Conservation (phyloP, 169 alveolate genomes). For the Haemoproteus tartakovskyi region DNA sequence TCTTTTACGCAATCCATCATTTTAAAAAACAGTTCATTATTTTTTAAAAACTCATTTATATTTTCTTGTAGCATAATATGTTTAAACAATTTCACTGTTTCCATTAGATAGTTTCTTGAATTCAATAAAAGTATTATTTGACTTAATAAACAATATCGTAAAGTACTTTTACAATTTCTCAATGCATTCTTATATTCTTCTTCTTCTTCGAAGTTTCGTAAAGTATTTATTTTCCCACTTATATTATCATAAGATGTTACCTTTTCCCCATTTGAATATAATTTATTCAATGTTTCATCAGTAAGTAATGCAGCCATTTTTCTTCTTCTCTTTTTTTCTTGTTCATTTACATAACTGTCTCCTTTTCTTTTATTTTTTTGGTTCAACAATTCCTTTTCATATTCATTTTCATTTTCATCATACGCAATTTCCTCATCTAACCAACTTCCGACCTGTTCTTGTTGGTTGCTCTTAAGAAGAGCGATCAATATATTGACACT, state of each 20-base stretch:
- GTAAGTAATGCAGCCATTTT: too few relatives aligned
- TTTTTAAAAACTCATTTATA: constrained; percentile 14
- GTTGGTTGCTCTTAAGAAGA: constrained; percentile 27
- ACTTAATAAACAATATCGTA: constrained; percentile 39
- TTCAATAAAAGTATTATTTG: constrained; percentile 49
- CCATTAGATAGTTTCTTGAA: constrained; percentile 51
- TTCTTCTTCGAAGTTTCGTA: neutral
- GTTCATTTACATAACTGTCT: neutral
- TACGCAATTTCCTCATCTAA: constrained; percentile 8
- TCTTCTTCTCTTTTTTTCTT: neutral
- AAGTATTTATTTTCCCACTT: neutral
- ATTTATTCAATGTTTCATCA: neutral
- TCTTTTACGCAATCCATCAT: constrained; percentile 45
- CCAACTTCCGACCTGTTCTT: constrained; percentile 38
- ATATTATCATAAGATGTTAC: neutral
- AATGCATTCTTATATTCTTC: constrained; percentile 21
- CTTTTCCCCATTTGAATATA: too few relatives aligned
- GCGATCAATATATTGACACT: constrained; percentile 33
- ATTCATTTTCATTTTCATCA: neutral
- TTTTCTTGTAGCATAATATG: constrained; percentile 42
- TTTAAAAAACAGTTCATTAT: constrained; percentile 16
- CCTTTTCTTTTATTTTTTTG: neutral
- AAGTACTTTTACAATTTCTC: constrained; percentile 1
- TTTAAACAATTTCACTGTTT: constrained; percentile 32
- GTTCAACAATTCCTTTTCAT: too few relatives aligned